These are phyloP conservation scores for Biscutella laevigata DNA, from an alignment of 441 rosid genomes.

Conservation along the genomic window DNA sequence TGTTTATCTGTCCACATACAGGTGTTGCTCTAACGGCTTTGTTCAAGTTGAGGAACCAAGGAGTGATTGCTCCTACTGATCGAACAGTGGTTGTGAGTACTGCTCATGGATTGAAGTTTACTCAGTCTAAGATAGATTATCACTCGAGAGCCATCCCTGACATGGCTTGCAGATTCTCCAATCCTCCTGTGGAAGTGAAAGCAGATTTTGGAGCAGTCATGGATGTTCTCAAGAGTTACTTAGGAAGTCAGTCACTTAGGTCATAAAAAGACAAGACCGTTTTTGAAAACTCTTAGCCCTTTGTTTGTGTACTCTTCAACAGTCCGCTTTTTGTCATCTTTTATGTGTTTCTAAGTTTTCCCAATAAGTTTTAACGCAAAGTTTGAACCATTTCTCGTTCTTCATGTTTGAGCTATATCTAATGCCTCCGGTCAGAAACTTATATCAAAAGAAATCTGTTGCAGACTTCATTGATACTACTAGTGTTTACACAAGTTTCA, in stretches of 20 bases:
- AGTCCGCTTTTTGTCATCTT: constrained; percentile 7
- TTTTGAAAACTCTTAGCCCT: background rate
- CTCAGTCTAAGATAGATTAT: constrained; percentile 56
- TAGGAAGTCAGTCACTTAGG: constrained; percentile 31
- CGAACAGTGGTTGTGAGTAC: constrained; percentile 62
- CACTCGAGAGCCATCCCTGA: constrained; percentile 51
- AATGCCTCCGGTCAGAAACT: background rate
- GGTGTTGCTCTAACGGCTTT: constrained; percentile 62
- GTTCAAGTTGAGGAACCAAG: constrained; percentile 48
- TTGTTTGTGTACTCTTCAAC: constrained; percentile 10
- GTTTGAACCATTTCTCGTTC: background rate
- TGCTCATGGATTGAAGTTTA: constrained; percentile 67
- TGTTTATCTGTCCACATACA: constrained; percentile 73
- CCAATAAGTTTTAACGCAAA: constrained; percentile 15
- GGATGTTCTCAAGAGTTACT: constrained; percentile 49
- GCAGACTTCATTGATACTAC: constrained; percentile 17
- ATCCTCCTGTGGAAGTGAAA: constrained; percentile 48
- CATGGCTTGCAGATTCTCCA: constrained; percentile 53
- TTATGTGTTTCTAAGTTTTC: constrained; percentile 17
- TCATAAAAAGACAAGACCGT: constrained; percentile 22
- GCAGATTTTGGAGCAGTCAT: constrained; percentile 62
- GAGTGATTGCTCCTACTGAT: constrained; percentile 46
- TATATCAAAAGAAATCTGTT: constrained; percentile 5
- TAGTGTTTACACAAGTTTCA: constrained; percentile 9
- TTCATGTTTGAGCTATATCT: background rate